phyloP scores from a whole-genome alignment of 331 rosid genomes.

The Dryas integrifolia region DNA sequence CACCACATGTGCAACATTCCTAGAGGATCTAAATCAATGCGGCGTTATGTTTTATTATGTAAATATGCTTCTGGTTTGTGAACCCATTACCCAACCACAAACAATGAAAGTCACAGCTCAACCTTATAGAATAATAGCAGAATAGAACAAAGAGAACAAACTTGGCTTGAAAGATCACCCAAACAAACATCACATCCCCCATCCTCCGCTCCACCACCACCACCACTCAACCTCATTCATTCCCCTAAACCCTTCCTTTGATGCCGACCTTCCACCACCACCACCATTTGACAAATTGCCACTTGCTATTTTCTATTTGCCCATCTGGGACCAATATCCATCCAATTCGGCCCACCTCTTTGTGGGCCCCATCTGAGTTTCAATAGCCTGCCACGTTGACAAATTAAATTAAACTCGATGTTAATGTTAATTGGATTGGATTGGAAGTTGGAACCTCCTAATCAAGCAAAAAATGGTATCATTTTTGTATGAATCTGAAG shows the following conservation, averaged over 20 bases:
- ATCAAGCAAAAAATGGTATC: neutral
- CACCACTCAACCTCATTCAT: slow-evolving; percentile 2
- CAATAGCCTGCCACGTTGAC: slow-evolving; percentile 22
- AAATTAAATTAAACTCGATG: neutral
- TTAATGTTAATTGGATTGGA: neutral
- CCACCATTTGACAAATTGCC: neutral
- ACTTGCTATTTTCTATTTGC: neutral
- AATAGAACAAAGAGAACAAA: slow-evolving; percentile 8
- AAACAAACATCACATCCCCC: slow-evolving; percentile 12
- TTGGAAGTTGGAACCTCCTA: neutral
- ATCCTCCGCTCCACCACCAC: slow-evolving; percentile 24
- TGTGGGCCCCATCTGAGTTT: neutral
- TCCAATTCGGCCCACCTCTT: slow-evolving; percentile 8
- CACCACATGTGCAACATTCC: neutral
- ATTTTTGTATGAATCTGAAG: neutral
- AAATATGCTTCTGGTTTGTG: neutral
- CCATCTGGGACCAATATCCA: neutral
- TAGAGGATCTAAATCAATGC: neutral
- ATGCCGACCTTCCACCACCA: slow-evolving; percentile 43
- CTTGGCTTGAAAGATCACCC: slow-evolving; percentile 49
- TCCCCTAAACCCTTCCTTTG: neutral
- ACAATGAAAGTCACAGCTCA: slow-evolving; percentile 49
- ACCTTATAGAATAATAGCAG: slow-evolving; percentile 6
- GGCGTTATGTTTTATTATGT: too few species aligned
- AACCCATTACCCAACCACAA: slow-evolving; percentile 2